Evolutionary conservation across 1,284 basidiomycete species (phyloP).

Genomic region (Apiotrichum mycotoxinovorans): DNA sequence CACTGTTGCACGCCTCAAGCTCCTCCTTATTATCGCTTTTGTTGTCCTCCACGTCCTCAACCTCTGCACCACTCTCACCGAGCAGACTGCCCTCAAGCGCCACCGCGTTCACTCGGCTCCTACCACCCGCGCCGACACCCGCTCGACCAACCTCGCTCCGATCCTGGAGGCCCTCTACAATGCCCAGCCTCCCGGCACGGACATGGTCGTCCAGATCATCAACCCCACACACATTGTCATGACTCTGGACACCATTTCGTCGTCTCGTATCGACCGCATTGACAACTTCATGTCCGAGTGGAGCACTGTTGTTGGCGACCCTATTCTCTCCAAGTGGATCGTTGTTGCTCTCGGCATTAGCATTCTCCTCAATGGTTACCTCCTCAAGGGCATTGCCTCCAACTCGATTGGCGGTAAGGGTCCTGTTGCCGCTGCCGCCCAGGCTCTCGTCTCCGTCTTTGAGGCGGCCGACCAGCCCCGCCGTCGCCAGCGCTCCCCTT

Average conservation of each 20-base stretch:
- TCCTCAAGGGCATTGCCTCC: conserved; percentile 69
- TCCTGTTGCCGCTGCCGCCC: conserved; percentile 52
- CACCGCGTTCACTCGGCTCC: conserved; percentile 51
- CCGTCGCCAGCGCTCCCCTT: conserved; percentile 14
- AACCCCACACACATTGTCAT: conserved; percentile 63
- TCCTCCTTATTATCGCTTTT: conserved; percentile 85
- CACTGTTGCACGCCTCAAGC: conserved; percentile 81
- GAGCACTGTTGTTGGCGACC: conserved; percentile 92
- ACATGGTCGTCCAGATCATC: conserved; percentile 67
- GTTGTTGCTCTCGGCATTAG: conserved; percentile 81
- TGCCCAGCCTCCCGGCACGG: conserved; percentile 51
- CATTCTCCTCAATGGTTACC: conserved; percentile 87
- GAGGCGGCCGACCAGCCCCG: conserved; percentile 28
- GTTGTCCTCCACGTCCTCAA: conserved; percentile 85
- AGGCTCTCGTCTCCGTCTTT: conserved; percentile 50
- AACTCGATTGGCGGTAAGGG: conserved; percentile 50
- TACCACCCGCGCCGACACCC: conserved; percentile 40
- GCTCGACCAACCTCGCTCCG: conserved; percentile 57
- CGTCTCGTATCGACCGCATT: conserved; percentile 54
- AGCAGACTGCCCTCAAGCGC: conserved; percentile 62
- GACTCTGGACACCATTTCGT: conserved; percentile 22
- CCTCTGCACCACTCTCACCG: conserved; percentile 85
- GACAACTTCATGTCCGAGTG: conserved; percentile 91
- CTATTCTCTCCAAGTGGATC: conserved; percentile 93
- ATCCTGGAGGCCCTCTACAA: conserved; percentile 61